Evolutionary conservation across 2,329 filamentous ascomycete species (phyloP), one percentile per base, ranked within the genome.

Genomic region (Neonectria hederae): DNA sequence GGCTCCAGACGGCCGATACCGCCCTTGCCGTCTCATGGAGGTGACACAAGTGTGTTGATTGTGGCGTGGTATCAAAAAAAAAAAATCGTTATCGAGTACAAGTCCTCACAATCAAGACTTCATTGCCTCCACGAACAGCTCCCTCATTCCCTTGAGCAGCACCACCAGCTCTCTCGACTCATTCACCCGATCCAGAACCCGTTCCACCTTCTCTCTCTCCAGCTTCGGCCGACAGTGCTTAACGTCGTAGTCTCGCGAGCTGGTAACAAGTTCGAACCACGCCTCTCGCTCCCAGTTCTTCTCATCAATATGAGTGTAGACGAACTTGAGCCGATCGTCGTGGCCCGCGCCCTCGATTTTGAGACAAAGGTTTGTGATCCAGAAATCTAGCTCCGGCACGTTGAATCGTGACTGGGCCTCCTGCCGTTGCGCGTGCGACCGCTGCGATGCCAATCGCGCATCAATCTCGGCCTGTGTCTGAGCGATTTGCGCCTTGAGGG

Each of bases 331-430:
- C 26, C 92, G 87, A 79, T 97, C 94, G 67, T 92, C 90, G 75
- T 88, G 87, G 1, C 93, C 94, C 0, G 92, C 92, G 2, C 95
- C 95, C 76, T 98, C 95, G 75, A 99, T 97, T 65, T 91, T 85
- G 76, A 98, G 79, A 63, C 95, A 94, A 64, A 99, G 83, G 76
- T 95, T 96, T 59, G 91, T 91, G 77, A 97, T 92, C 96, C 96
- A 99, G 77, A 98, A 98, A 71, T 94, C 92, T 49, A 99, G 85
- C 82, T 99, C 96, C 0, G 96, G 96, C 46, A 92, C 87, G 79
- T 99, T 98, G 79, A 95, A 92, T 35, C 93, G 88, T 58, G 92
- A 88, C 81, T 98, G 95, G 2, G 90, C 87, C 73, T 97, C 93
- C 40, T 97, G 84, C 71, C 93, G 89, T 66, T 88, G 86, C 52